These are phyloP conservation scores for Solioccasus polychromus DNA, from an alignment of 768 basidiomycete species.

Conservation along the genomic window DNA sequence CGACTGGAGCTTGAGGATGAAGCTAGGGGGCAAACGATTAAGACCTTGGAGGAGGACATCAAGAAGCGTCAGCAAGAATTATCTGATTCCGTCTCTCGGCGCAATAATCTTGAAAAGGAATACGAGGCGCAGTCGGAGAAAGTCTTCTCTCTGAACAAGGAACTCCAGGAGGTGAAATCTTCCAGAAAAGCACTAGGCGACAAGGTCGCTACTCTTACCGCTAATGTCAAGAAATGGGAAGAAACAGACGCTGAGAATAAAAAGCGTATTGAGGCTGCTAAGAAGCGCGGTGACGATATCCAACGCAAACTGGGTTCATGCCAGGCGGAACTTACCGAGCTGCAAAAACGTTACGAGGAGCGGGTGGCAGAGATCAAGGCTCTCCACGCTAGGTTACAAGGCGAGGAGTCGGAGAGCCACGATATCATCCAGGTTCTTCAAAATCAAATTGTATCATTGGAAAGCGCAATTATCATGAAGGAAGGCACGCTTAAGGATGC, in stretches of 20 bases:
- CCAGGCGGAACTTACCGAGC: too few species aligned
- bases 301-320: not conserved
- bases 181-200: not conserved
- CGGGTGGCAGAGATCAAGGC: not conserved
- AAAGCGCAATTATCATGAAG: not conserved
- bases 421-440: not conserved
- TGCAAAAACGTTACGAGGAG: too few species aligned
- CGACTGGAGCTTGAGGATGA: too few species aligned
- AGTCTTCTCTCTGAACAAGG: not conserved
- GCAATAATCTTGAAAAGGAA: not conserved
- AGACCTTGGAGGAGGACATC: too few species aligned
- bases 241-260: not conserved
- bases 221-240: not conserved
- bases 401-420: not conserved
- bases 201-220: not conserved
- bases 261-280: not conserved
- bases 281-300: not conserved
- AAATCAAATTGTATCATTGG: slow-evolving; percentile 1
- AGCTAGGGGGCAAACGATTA: too few species aligned
- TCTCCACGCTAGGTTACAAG: not conserved
- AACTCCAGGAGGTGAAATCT: not conserved
- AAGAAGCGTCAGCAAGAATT: too few species aligned
- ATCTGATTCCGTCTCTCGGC: not conserved
- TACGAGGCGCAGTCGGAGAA: not conserved
- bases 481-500: not conserved